A percentile compares a stretch with the other conserved stretches of the same genome.
Evolutionary conservation across 2,329 filamentous ascomycete species (phyloP).

Genomic region (Xylariales sp.): DNA sequence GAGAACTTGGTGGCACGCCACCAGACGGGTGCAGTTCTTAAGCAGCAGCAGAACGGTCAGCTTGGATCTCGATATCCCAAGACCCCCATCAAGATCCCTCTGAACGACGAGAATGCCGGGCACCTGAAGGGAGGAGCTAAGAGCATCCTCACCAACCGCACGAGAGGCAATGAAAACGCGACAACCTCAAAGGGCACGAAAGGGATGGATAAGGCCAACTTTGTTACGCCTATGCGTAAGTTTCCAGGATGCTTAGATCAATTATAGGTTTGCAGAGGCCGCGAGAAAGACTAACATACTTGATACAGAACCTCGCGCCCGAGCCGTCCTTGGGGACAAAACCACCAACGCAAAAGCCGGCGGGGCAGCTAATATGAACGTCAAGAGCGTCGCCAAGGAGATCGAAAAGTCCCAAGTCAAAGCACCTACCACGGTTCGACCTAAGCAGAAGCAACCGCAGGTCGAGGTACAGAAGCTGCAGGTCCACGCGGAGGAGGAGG

Average conservation of each 20-base stretch:
- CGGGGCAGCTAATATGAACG: conserved; percentile 61
- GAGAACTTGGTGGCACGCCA: conserved; percentile 80
- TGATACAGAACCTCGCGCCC: conserved; percentile 54
- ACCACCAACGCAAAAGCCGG: conserved; percentile 90
- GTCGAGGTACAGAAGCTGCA: conserved; percentile 57
- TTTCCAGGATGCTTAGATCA: too few relatives aligned
- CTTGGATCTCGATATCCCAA: conserved; percentile 73
- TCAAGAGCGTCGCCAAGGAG: conserved; percentile 54
- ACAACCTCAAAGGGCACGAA: conserved; percentile 44
- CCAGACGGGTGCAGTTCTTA: conserved; percentile 65
- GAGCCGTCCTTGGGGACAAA: conserved; percentile 87
- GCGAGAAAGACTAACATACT: too few relatives aligned
- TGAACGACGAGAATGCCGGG: conserved; percentile 83
- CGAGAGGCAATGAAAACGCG: conserved; percentile 52
- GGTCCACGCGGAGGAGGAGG: conserved; percentile 50
- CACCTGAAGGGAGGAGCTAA: conserved; percentile 54
- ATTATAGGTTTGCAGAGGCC: too few relatives aligned
- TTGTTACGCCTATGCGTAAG: conserved; percentile 79
- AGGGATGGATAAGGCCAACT: conserved; percentile 53
- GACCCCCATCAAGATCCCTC: conserved; percentile 72
- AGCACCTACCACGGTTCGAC: conserved; percentile 51
- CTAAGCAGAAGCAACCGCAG: conserved; percentile 51
- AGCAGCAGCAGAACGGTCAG: conserved; percentile 57
- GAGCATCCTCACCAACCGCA: conserved; percentile 49
- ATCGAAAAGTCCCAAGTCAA: conserved; percentile 59